Evolutionary conservation across 495 filamentous ascomycete genomes (phyloP).

Genomic region (Xylaria flabelliformis): DNA sequence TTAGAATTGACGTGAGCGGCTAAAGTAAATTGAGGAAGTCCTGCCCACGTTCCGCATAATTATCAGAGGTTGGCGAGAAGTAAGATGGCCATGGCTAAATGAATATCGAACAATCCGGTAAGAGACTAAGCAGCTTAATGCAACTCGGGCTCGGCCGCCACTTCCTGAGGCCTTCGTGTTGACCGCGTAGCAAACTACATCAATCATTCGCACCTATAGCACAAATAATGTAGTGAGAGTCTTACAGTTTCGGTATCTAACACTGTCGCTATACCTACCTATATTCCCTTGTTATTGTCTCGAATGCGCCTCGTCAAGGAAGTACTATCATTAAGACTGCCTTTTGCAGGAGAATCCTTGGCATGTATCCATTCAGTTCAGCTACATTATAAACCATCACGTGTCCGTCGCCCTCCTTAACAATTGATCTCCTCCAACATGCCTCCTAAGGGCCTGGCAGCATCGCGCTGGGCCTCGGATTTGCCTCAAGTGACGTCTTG

Average conservation of each 20-base stretch:
- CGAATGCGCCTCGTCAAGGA: background rate
- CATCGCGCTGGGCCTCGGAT: conserved; percentile 27
- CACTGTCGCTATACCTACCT: background rate
- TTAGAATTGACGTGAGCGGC: too few relatives aligned
- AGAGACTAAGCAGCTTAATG: background rate
- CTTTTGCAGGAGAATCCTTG: background rate
- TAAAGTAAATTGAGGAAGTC: background rate
- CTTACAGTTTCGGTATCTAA: background rate
- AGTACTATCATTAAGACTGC: background rate
- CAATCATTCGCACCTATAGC: background rate
- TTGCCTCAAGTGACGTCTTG: conserved; percentile 2
- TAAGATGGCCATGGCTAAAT: background rate
- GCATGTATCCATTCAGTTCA: background rate
- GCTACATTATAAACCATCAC: background rate
- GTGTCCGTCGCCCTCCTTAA: background rate
- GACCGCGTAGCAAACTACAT: background rate
- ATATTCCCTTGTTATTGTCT: background rate
- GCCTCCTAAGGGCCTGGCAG: conserved; percentile 19
- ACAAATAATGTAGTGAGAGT: background rate
- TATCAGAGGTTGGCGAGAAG: too few relatives aligned
- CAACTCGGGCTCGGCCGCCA: background rate
- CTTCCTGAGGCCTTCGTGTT: background rate
- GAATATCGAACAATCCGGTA: background rate
- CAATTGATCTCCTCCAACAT: background rate
- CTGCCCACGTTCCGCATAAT: too few relatives aligned